A percentile compares a stretch with the other conserved stretches of the same genome.
These are phyloP conservation scores for Lophiostoma macrostomum DNA, from an alignment of 495 filamentous ascomycete species.

Conservation along the genomic window DNA sequence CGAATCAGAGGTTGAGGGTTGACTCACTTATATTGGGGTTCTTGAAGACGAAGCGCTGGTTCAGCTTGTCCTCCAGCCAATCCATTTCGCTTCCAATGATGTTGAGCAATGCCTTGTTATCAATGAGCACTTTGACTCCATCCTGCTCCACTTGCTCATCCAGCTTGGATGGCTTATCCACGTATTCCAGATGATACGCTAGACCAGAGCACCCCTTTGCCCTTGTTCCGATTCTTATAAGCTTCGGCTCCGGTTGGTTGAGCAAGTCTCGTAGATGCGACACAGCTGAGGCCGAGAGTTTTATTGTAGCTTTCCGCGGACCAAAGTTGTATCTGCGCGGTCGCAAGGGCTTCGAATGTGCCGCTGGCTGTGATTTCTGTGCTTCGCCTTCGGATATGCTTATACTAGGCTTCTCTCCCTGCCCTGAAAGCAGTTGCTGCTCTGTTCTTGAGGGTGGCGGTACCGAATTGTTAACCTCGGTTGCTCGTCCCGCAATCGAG, in stretches of 20 bases:
- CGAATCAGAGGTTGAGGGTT: background rate
- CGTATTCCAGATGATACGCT: conserved; percentile 94
- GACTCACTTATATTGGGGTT: conserved; percentile 97
- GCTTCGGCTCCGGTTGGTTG: conserved; percentile 77
- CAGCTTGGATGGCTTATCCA: conserved; percentile 80
- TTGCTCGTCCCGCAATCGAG: conserved; percentile 57
- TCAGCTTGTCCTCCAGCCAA: conserved; percentile 94
- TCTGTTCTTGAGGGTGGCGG: conserved; percentile 42
- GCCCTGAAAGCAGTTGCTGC: conserved; percentile 21
- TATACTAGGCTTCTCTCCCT: conserved; percentile 33
- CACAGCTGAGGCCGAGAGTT: conserved; percentile 73
- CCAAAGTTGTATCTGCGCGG: conserved; percentile 65
- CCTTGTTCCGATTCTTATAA: conserved; percentile 90
- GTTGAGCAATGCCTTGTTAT: conserved; percentile 94
- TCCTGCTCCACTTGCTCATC: conserved; percentile 95
- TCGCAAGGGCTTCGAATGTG: conserved; percentile 36
- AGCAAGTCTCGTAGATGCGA: conserved; percentile 71
- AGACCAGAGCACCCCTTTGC: conserved; percentile 94
- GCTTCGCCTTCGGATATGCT: conserved; percentile 60
- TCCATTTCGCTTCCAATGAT: conserved; percentile 99
- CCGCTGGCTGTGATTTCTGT: conserved; percentile 54
- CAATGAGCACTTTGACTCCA: conserved; percentile 91
- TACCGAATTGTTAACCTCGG: conserved; percentile 54
- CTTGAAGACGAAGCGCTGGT: conserved; percentile 82
- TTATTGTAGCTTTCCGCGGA: conserved; percentile 87